Evolutionary conservation across 1,284 basidiomycete species (phyloP), one percentile per base, ranked within the genome.

Genomic region (Trichosporon sp.): DNA sequence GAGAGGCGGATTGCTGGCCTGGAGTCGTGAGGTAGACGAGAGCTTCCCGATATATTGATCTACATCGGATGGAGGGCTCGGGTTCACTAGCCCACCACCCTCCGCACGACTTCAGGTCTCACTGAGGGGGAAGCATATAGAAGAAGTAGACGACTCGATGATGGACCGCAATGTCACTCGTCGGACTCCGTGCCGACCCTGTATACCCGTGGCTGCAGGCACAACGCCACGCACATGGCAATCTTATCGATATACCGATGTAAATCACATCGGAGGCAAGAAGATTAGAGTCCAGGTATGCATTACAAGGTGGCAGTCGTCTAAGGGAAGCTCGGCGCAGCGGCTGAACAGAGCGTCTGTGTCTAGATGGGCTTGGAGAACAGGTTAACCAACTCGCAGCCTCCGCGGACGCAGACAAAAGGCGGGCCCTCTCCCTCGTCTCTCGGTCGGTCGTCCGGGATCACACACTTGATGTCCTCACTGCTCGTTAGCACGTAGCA

Each of bases 1-100:
- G 3, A 81, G 89, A 1, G 92, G 91, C 9, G 92, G 92, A 0
- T 77, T 95, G 36, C 81, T 83, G 67, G 89, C 89, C 29, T 94
- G 92, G 92, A 82, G 87, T 36, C 82, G 77, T 68, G 80, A 88
- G 25, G 86, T 92, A 5, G 89, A 95, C 78, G 78, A 82, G 37
- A 77, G 74, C 11, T 94, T 95, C 75, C 92, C 92, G 27, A 75
- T 90, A 11, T 95, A 95, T 77, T 95, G 84, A 36, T 34, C 5
- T 8, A 19, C 4, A 14, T 13, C n/a, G n/a, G n/a, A n/a, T n/a
- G n/a, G n/a, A n/a, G n/a, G n/a, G n/a, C n/a, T n/a, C n/a, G n/a
- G n/a, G n/a, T n/a, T n/a, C n/a, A n/a, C n/a, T n/a, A n/a, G n/a
- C n/a, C n/a, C n/a, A n/a, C n/a, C n/a, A n/a, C n/a, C n/a, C n/a